Evolutionary conservation across 345 rosid species (phyloP), one percentile per base, ranked within the genome.

Genomic region (Eucalyptus erythrocorys): DNA sequence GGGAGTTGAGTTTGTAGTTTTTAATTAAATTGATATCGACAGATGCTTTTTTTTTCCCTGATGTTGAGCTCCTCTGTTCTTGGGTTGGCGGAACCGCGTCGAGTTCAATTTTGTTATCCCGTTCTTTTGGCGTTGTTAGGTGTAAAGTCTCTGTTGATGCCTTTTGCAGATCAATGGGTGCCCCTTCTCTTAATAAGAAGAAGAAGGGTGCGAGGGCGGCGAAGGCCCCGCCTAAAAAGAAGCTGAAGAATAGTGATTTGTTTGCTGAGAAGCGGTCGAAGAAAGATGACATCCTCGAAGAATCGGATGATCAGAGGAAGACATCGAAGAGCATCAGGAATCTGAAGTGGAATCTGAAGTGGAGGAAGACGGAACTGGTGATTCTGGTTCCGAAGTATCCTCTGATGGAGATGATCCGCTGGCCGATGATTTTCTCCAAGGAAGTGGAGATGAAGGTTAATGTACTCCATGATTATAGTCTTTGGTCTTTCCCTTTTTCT

Each of bases 351-450:
- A 86, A 64, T 93, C 89, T 45, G 93, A 92, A 87, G 93, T 87
- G 59, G 94, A 82, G 43, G 93, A 91, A 27, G 97, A 91, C n/a
- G 90, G 51, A 51, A 90, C 88, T 3, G 92, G 93, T n/a, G 94
- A 76, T 92, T 94, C 89, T 61, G 97, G 91, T 81, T 95, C 95
- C 34, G 96, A 94, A 30, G 88, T 90, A 34, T 92, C 94, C 40
- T 90, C 95, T 8, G 96, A 93, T 82, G 96, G 91, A 24, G 95
- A 94, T 85, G 96, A 91, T 85, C 94, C 94, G 6, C 88, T 95
- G 43, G 93, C 95, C 12, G 94, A 94, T 86, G 96, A 94, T 91
- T 95, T 95, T 81, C 94, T 94, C 53, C 93, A 88, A 88, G 95
- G 92, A 90, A 90, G 92, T 87, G 96, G 92, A 2, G 91, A 86